Evolutionary conservation across 1,139 yeast genomes (phyloP), one percentile per base, ranked within the genome.

Genomic region (Nakaseomyces nivariensis): DNA sequence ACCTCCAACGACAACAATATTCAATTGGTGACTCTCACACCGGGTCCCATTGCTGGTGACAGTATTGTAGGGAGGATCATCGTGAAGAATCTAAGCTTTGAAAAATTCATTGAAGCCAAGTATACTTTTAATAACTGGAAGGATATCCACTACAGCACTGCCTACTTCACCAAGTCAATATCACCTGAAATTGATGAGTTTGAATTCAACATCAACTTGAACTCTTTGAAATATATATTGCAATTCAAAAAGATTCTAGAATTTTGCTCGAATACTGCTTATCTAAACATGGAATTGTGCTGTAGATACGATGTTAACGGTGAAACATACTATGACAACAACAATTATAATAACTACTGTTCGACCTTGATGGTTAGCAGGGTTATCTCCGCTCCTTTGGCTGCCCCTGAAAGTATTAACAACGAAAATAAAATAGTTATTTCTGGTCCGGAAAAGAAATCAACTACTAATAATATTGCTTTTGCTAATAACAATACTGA

Each of bases 241-340:
- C 56, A 58, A 45, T 54, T 57, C 26, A 58, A 59, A 49, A 54
- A 58, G 32, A 52, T 64, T 11, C 53, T 48, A 37, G 13, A 34
- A 17, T 36, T 36, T 50, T 25, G 33, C 42, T 31, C 45, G 41
- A 10, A 37, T 43, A 13, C 53, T 49, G 22, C 53, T 52, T 10
- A 45, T 49, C 44, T 56, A 25, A 55, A 56, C 32, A 52, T 64
- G 31, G 61, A 60, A 24, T 47, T 64, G 26, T 63, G 67, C 49
- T 63, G 67, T 45, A 52, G 63, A 8, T 64, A 64, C 49, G 66
- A 64, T 50, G 68, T 64, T 9, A 61, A 58, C 50, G 58, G 58
- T 31, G 66, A 61, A 47, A 64, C 66, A 4, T 64, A 58, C 41
- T 64, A 62, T 49, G 68, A 64, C 49, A 64, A 64, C 44, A 63